A percentile compares a stretch with the other conserved stretches of the same genome.
Evolutionary conservation across 2,329 filamentous ascomycete species (phyloP).

Genomic region (Xylariaceae sp.): DNA sequence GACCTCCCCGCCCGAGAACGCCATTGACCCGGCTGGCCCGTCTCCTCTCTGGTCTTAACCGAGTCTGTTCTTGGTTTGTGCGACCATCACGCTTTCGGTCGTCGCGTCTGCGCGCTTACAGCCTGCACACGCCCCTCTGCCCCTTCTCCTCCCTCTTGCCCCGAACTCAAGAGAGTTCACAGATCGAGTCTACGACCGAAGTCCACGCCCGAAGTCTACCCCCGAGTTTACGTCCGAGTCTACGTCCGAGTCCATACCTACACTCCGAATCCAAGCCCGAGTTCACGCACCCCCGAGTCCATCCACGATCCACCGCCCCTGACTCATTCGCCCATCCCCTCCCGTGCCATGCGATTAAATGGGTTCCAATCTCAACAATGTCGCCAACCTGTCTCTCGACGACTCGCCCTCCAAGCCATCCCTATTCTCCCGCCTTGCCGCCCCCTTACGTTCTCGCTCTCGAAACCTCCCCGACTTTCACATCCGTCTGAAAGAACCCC

Average conservation of each 20-base stretch:
- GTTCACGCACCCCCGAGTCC: not conserved
- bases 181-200: not conserved
- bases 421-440: slow-evolving; percentile 49
- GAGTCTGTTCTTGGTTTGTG: not conserved
- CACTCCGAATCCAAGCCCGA: not conserved
- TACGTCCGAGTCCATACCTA: not conserved
- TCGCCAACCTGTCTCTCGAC: slow-evolving; percentile 36
- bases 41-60: slow-evolving; percentile 1
- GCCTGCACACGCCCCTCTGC: not conserved
- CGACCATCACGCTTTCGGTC: slow-evolving; percentile 3
- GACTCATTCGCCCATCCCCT: slow-evolving; percentile 15
- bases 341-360: slow-evolving; percentile 39
- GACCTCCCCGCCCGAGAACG: slow-evolving; percentile 1
- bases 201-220: too few species aligned
- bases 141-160: not conserved
- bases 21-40: slow-evolving; percentile 14
- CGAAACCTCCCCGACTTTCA: slow-evolving; percentile 74
- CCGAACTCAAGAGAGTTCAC: not conserved
- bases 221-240: not conserved
- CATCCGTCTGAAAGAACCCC: slow-evolving; percentile 69
- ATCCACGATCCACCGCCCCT: not conserved
- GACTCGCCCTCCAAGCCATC: slow-evolving; percentile 39
- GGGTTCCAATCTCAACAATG: slow-evolving; percentile 40
- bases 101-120: slow-evolving; percentile 9
- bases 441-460: slow-evolving; percentile 47